Evolutionary conservation across 208 protist species (phyloP).

Genomic region (Leishmania aethiopica): DNA sequence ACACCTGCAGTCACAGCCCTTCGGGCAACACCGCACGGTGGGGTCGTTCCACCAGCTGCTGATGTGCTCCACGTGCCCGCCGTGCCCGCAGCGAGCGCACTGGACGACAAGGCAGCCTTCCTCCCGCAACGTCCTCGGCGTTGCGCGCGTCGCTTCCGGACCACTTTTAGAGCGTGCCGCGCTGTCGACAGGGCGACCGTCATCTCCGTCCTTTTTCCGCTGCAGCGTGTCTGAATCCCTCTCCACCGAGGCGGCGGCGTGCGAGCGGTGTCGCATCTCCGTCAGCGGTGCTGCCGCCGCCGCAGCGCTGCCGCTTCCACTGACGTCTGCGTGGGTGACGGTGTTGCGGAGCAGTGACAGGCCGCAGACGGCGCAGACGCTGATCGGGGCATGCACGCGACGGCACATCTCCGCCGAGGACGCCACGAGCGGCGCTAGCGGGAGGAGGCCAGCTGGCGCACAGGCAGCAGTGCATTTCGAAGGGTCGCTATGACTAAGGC

Average conservation of each 20-base stretch:
- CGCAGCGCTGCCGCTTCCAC: background rate
- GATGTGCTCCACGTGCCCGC: slow-evolving; percentile 79
- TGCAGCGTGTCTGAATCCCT: slow-evolving; percentile 3
- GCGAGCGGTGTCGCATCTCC: background rate
- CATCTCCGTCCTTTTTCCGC: background rate
- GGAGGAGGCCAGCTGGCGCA: background rate
- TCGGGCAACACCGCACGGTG: slow-evolving; percentile 64
- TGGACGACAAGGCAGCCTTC: slow-evolving; percentile 72
- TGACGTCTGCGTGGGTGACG: slow-evolving; percentile 5
- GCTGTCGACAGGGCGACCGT: background rate
- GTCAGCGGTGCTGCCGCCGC: background rate
- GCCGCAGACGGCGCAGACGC: slow-evolving; percentile 68
- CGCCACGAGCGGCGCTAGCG: background rate
- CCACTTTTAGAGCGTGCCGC: background rate
- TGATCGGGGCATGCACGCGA: slow-evolving; percentile 43
- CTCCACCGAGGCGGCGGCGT: background rate
- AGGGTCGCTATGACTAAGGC: background rate
- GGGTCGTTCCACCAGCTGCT: slow-evolving; percentile 71
- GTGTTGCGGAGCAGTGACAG: slow-evolving; percentile 48
- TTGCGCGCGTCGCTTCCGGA: background rate
- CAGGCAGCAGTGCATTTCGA: background rate
- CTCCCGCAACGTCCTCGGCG: slow-evolving; percentile 7
- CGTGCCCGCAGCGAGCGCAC: slow-evolving; percentile 76
- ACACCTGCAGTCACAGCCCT: slow-evolving; percentile 73
- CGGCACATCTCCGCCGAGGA: slow-evolving; percentile 12